phyloP scores from a whole-genome alignment of 1,284 basidiomycete genomes.

The Baeospora myosura region DNA sequence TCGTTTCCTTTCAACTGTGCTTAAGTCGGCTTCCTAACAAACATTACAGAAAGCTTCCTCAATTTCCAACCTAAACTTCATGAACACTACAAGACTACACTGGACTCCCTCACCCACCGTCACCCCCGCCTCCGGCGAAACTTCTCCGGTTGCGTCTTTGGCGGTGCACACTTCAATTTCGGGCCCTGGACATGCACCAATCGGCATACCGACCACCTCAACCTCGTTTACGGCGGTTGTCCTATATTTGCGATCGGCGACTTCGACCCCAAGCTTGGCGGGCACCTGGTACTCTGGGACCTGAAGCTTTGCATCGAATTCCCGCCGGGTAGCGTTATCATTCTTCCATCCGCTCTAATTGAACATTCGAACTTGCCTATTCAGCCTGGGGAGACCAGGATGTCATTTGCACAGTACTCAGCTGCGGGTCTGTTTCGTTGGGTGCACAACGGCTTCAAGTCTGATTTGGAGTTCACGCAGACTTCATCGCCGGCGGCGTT shows the following conservation, averaged over 20 bases:
- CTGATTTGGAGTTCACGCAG: neutral
- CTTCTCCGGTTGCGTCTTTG: conserved; percentile 4
- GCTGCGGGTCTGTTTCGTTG: conserved; percentile 8
- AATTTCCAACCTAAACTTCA: too few relatives aligned
- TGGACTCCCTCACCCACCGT: neutral
- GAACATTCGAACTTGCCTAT: conserved; percentile 9
- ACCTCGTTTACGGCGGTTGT: conserved; percentile 8
- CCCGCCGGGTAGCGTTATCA: conserved; percentile 8
- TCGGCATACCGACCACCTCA: conserved; percentile 9
- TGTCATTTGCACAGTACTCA: conserved; percentile 10
- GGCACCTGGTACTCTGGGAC: conserved; percentile 12
- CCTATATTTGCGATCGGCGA: conserved; percentile 9
- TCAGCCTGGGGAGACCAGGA: conserved; percentile 2
- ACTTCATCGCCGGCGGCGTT: too few relatives aligned
- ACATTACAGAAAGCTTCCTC: too few relatives aligned
- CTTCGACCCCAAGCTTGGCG: conserved; percentile 8
- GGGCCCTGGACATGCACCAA: conserved; percentile 6
- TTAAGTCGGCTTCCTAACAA: too few relatives aligned
- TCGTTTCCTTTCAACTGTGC: too few relatives aligned
- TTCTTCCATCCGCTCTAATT: conserved; percentile 10
- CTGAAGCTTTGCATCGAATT: conserved; percentile 7
- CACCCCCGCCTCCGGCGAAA: conserved; percentile 2
- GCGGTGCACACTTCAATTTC: conserved; percentile 10
- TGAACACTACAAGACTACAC: neutral
- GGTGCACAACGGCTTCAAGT: conserved; percentile 2